These are phyloP conservation scores for Neurospora sp. DNA, from an alignment of 495 filamentous ascomycete species.

Conservation along the genomic window DNA sequence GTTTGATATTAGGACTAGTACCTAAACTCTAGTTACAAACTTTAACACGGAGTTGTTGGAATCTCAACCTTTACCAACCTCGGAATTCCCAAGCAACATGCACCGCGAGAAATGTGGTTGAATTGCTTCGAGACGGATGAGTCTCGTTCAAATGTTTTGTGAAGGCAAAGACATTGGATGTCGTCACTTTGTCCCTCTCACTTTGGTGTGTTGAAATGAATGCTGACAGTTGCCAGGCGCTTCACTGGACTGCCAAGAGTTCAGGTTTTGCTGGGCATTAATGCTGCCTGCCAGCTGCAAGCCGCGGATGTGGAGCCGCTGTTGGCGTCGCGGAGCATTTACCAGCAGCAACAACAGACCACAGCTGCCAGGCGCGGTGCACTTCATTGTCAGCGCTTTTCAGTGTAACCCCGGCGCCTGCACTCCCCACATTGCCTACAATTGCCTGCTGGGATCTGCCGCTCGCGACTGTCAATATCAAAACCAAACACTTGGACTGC, in stretches of 20 bases:
- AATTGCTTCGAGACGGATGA: not conserved
- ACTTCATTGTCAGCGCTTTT: not conserved
- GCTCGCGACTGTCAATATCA: not conserved
- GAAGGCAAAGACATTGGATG: not conserved
- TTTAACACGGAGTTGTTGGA: not conserved
- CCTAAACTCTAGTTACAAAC: not conserved
- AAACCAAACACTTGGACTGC: not conserved
- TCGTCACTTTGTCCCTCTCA: not conserved
- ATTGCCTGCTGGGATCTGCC: not conserved
- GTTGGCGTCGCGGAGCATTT: not conserved
- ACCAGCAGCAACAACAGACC: slow-evolving; percentile 3
- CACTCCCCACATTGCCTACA: slow-evolving; percentile 1
- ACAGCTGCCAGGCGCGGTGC: slow-evolving; percentile 14
- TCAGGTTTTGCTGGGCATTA: not conserved
- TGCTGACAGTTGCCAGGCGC: not conserved
- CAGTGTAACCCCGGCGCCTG: slow-evolving; percentile 7
- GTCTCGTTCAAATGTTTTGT: not conserved
- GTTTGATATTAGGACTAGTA: not conserved
- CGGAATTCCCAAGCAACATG: not conserved
- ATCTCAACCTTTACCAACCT: not conserved
- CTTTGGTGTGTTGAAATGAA: not conserved
- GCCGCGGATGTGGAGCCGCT: slow-evolving; percentile 21
- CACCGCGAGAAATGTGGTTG: not conserved
- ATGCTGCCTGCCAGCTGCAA: slow-evolving; percentile 9
- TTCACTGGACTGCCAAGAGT: not conserved